A percentile compares a stretch with the other conserved stretches of the same genome.
Evolutionary conservation across 768 basidiomycete species (phyloP).

Genomic region (Agaricus subrufescens): DNA sequence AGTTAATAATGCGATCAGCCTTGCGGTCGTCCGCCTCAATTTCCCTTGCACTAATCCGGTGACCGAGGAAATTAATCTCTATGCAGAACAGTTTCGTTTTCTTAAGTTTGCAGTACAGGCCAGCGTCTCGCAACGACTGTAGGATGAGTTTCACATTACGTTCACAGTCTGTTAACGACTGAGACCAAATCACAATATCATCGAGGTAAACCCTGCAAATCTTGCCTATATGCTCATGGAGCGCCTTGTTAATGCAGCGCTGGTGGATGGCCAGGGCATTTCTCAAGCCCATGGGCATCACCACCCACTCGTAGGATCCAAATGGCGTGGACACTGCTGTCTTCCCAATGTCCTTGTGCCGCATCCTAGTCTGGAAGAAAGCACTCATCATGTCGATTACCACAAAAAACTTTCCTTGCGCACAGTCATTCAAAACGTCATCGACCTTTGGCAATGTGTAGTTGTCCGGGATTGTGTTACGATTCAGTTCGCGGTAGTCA

Average conservation of each 20-base stretch:
- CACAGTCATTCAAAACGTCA: conserved; percentile 25
- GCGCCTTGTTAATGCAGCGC: conserved; percentile 15
- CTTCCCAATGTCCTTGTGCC: conserved; percentile 15
- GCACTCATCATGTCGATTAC: conserved; percentile 34
- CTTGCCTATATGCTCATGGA: conserved; percentile 17
- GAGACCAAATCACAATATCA: conserved; percentile 21
- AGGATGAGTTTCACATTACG: conserved; percentile 4
- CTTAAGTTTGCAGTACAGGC: conserved; percentile 8
- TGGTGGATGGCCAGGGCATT: conserved; percentile 28
- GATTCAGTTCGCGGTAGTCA: conserved; percentile 27
- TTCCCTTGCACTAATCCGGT: conserved; percentile 29
- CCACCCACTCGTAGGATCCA: conserved; percentile 30
- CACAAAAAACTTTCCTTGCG: conserved; percentile 27
- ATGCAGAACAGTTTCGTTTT: conserved; percentile 17
- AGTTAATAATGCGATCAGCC: conserved; percentile 19
- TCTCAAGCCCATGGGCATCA: conserved; percentile 31
- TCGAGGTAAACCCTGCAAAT: conserved; percentile 22
- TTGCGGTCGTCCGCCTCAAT: conserved; percentile 17
- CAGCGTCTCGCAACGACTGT: conserved; percentile 6
- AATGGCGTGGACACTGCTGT: conserved; percentile 23
- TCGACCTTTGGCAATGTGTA: conserved; percentile 15
- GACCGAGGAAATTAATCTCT: conserved; percentile 25
- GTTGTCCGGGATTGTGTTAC: conserved; percentile 8
- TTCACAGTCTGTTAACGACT: conserved; percentile 11
- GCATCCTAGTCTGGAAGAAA: conserved; percentile 31